phyloP scores from a whole-genome alignment of 805 yeast genomes.

The Lachancea lanzarotensis region DNA sequence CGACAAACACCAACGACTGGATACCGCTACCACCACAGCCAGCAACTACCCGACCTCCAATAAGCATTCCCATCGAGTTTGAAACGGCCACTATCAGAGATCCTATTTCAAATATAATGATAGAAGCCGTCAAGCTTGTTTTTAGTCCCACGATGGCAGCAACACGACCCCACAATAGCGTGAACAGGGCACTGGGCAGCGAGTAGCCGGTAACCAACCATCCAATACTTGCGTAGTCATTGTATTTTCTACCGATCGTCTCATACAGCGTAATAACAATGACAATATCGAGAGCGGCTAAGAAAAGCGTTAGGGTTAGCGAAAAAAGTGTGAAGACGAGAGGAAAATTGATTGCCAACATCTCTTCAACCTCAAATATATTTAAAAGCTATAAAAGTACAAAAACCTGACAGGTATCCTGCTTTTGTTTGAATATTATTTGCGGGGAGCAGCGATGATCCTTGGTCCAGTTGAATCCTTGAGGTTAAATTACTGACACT shows the following conservation, averaged over 20 bases:
- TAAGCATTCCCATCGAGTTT: conserved; percentile 48
- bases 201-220: conserved; percentile 55
- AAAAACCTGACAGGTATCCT: too few relatives aligned
- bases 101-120: conserved; percentile 54
- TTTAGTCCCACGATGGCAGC: conserved; percentile 55
- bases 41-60: conserved; percentile 64
- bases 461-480: too few relatives aligned
- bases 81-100: conserved; percentile 55
- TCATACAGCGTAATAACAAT: conserved; percentile 48
- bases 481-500: too few relatives aligned
- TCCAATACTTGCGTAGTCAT: conserved; percentile 45
- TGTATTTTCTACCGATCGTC: conserved; percentile 43
- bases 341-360: not conserved
- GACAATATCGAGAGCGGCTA: conserved; percentile 53
- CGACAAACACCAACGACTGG: conserved; percentile 49
- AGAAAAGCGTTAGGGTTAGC: conserved; percentile 22
- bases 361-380: not conserved
- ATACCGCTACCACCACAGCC: conserved; percentile 72
- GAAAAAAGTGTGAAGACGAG: conserved; percentile 11
- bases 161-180: conserved; percentile 53
- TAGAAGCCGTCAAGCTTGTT: conserved; percentile 40
- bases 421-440: too few relatives aligned
- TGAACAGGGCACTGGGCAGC: conserved; percentile 46
- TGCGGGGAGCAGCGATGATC: too few relatives aligned
- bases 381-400: not conserved